Conservation (phyloP, 2,329 filamentous ascomycete species). For the Claviceps capensis region DNA sequence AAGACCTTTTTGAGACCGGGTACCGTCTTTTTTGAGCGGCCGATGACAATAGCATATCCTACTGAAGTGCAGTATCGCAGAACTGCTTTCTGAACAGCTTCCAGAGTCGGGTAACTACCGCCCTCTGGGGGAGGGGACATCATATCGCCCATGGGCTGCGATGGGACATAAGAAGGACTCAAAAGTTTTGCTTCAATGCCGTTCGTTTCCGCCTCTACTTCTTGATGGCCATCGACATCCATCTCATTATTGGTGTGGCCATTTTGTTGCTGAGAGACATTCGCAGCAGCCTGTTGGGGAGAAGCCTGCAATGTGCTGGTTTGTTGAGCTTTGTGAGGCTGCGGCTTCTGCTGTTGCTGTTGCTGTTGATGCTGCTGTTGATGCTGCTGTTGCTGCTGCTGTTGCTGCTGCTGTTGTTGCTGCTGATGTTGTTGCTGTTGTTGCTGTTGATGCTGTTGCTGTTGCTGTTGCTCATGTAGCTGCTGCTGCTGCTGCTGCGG, state of each 20-base stretch:
- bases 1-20: conserved; percentile 54
- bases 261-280: conserved; percentile 26
- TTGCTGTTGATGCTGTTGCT: neutral
- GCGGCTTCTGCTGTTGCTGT: conserved; percentile 16
- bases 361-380: conserved; percentile 19
- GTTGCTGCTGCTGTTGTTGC: conserved; percentile 9
- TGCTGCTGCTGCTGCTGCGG: conserved; percentile 13
- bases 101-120: conserved; percentile 48
- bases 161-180: conserved; percentile 35
- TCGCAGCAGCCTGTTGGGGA: conserved; percentile 19
- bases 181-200: conserved; percentile 33
- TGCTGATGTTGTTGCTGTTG: conserved; percentile 16
- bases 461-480: conserved; percentile 17
- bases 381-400: conserved; percentile 8
- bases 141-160: conserved; percentile 41
- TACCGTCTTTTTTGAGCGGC: conserved; percentile 53
- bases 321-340: conserved; percentile 19
- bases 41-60: conserved; percentile 55
- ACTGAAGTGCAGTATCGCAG: conserved; percentile 53
- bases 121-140: conserved; percentile 53
- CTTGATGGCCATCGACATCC: conserved; percentile 37
- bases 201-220: conserved; percentile 30
- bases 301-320: conserved; percentile 18
- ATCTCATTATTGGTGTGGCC: conserved; percentile 33
- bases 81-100: conserved; percentile 50